Percentiles rank a stretch among this genome's conserved stretches.
phyloP scores from a whole-genome alignment of 1,284 basidiomycete genomes.

The Mycosarcoma mackinlayi region DNA sequence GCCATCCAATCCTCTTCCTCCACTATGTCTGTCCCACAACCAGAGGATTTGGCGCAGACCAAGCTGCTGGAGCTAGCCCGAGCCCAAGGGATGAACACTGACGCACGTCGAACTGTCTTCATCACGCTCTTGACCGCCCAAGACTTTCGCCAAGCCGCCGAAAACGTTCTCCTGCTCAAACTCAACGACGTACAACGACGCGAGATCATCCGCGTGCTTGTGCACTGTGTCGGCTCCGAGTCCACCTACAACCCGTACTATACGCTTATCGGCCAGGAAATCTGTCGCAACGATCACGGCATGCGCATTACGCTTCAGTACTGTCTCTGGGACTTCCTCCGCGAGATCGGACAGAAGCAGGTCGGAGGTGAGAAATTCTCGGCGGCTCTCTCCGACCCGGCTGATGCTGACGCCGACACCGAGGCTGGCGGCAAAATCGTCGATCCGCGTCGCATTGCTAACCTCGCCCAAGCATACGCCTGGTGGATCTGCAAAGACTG shows the following conservation, averaged over 20 bases:
- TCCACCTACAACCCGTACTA: slow-evolving; percentile 93
- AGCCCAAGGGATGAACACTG: slow-evolving; percentile 98
- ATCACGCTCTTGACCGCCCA: slow-evolving; percentile 83
- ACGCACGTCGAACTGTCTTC: slow-evolving; percentile 89
- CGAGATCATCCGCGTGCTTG: slow-evolving; percentile 88
- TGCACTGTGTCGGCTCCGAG: slow-evolving; percentile 84
- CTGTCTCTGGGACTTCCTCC: slow-evolving; percentile 95
- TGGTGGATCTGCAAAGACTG: slow-evolving; percentile 85
- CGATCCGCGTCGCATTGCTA: slow-evolving; percentile 72
- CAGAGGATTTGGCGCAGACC: slow-evolving; percentile 72
- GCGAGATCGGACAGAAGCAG: slow-evolving; percentile 84
- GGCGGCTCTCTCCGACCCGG: slow-evolving; percentile 21
- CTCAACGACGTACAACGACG: slow-evolving; percentile 90
- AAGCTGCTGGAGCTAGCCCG: slow-evolving; percentile 81
- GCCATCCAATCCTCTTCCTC: slow-evolving; percentile 24
- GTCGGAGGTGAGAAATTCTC: slow-evolving; percentile 86
- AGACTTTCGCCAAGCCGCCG: slow-evolving; percentile 92
- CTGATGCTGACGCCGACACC: slow-evolving; percentile 72
- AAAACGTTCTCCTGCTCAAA: slow-evolving; percentile 82
- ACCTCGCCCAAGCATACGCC: slow-evolving; percentile 80
- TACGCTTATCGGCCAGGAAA: slow-evolving; percentile 76
- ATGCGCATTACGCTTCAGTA: slow-evolving; percentile 94
- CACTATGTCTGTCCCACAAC: slow-evolving; percentile 27
- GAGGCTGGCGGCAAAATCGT: background rate
- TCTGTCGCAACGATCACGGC: slow-evolving; percentile 71